These are phyloP conservation scores for Phytophthora cryptogea DNA, from an alignment of 352 stramenopile species.

Conservation along the genomic window DNA sequence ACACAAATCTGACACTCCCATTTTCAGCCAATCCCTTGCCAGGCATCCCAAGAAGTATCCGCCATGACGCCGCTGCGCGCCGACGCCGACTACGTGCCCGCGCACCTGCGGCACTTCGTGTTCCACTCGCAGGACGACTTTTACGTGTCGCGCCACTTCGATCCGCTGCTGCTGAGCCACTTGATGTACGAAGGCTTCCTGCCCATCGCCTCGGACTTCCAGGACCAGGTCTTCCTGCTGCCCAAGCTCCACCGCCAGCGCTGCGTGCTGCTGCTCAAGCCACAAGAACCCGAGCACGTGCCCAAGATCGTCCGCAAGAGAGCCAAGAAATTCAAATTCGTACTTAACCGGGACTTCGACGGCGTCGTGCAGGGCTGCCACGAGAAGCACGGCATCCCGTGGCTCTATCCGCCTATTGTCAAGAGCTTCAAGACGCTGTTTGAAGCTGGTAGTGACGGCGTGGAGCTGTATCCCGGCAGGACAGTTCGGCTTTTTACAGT, in stretches of 20 bases:
- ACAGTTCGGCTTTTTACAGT: constrained; percentile 90
- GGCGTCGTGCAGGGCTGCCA: constrained; percentile 90
- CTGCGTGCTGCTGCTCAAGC: constrained; percentile 77
- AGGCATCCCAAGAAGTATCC: too few relatives aligned
- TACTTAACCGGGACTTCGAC: constrained; percentile 91
- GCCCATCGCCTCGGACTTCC: constrained; percentile 90
- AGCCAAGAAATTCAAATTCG: constrained; percentile 84
- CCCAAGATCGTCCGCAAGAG: constrained; percentile 92
- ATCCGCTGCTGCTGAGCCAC: constrained; percentile 87
- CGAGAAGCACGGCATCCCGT: constrained; percentile 92
- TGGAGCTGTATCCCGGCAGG: constrained; percentile 61
- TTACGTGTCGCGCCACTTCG: constrained; percentile 91
- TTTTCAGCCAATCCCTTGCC: too few relatives aligned
- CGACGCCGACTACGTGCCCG: constrained; percentile 88
- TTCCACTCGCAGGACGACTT: constrained; percentile 94
- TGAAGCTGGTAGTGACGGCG: constrained; percentile 49
- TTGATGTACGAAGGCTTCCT: constrained; percentile 96
- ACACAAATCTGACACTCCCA: too few relatives aligned
- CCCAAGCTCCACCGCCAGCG: constrained; percentile 91
- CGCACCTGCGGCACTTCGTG: constrained; percentile 82
- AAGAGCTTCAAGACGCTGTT: constrained; percentile 79
- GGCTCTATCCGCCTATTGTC: constrained; percentile 93
- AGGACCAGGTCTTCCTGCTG: constrained; percentile 69
- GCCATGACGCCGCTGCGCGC: constrained; percentile 25
- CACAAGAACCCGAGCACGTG: constrained; percentile 65